A percentile compares a stretch with the other conserved stretches of the same genome.
Conservation (phyloP, 164 flowering plant species). For the Berberis vulgaris region DNA sequence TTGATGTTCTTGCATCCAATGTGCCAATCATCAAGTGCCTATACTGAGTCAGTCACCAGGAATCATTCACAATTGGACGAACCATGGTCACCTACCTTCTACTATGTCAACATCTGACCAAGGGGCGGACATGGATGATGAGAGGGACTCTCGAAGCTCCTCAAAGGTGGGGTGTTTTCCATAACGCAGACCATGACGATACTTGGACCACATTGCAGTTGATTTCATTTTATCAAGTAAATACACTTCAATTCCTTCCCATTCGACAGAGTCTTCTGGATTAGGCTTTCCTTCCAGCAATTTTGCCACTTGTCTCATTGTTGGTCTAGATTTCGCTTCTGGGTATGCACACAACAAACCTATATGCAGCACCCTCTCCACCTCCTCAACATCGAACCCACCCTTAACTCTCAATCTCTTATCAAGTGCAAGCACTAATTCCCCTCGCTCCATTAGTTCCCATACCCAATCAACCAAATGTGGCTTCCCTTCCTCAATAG, state of each 20-base stretch:
- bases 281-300: conserved; percentile 36
- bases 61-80: background rate
- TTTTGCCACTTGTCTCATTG: conserved; percentile 59
- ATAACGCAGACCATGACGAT: background rate
- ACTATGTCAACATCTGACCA: conserved; percentile 21
- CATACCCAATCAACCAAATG: conserved; percentile 41
- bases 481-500: conserved; percentile 46
- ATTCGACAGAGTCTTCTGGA: conserved; percentile 12
- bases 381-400: conserved; percentile 33
- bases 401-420: conserved; percentile 23
- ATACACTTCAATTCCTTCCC: conserved; percentile 30
- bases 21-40: background rate
- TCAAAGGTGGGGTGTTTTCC: conserved; percentile 32
- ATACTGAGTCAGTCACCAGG: background rate
- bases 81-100: conserved; percentile 26
- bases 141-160: conserved; percentile 22
- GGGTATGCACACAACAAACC: conserved; percentile 55
- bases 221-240: conserved; percentile 22
- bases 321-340: conserved; percentile 39
- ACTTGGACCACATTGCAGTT: conserved; percentile 22
- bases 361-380: conserved; percentile 36
- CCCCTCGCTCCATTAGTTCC: conserved; percentile 26
- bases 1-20: too few species aligned
- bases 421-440: conserved; percentile 31
- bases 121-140: conserved; percentile 30